A percentile compares a stretch with the other conserved stretches of the same genome.
Conservation (phyloP, 495 filamentous ascomycete genomes). For the Venustampulla echinocandica region DNA sequence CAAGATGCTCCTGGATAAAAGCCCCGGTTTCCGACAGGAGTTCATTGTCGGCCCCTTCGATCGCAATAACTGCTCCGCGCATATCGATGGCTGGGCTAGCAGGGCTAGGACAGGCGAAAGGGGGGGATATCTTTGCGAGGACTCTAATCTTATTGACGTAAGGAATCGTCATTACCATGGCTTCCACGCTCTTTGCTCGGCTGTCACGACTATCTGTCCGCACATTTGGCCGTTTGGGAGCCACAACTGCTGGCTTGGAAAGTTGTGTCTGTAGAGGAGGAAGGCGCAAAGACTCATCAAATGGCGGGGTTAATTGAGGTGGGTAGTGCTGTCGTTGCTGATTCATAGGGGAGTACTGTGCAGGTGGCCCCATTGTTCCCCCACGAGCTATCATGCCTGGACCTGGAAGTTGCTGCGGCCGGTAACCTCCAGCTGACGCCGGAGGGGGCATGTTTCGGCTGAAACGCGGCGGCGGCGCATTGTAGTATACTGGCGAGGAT, state of each 20-base stretch:
- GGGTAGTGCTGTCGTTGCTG: conserved; percentile 25
- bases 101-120: conserved; percentile 40
- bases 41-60: conserved; percentile 61
- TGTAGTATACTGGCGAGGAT: conserved; percentile 14
- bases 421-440: conserved; percentile 17
- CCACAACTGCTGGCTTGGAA: conserved; percentile 15
- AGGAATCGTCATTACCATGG: conserved; percentile 67
- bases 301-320: conserved; percentile 31
- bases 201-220: conserved; percentile 13
- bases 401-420: conserved; percentile 25
- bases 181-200: conserved; percentile 45
- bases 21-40: conserved; percentile 46
- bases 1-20: conserved; percentile 54
- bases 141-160: conserved; percentile 62
- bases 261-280: conserved; percentile 22
- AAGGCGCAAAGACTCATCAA: conserved; percentile 24
- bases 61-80: conserved; percentile 69
- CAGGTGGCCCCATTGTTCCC: conserved; percentile 23
- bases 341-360: conserved; percentile 29
- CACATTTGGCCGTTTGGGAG: conserved; percentile 1
- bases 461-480: conserved; percentile 8
- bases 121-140: conserved; percentile 58
- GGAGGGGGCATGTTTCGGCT: conserved; percentile 4
- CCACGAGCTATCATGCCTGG: conserved; percentile 28
- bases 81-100: conserved; percentile 34